Evolutionary conservation across 208 protist species (phyloP).

Genomic region (Sergeia podlipaevii): DNA sequence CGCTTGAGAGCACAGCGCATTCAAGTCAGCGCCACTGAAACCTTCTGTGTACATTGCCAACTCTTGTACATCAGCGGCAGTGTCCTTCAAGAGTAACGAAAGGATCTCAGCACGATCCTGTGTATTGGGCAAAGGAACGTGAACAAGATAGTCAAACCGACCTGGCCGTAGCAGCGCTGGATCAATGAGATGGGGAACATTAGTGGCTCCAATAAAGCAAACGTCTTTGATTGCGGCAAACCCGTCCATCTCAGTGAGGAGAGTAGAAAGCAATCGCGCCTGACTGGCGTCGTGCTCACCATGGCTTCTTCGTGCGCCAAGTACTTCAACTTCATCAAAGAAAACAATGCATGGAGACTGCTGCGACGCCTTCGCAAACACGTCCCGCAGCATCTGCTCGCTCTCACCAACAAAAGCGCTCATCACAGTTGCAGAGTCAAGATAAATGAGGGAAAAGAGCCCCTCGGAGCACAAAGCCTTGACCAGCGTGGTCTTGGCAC

Average conservation of each 20-base stretch:
- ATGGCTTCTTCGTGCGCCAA: constrained; percentile 55
- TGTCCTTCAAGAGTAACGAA: constrained; percentile 34
- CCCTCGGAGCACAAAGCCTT: constrained; percentile 80
- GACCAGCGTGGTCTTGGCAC: constrained; percentile 93
- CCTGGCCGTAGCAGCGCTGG: constrained; percentile 86
- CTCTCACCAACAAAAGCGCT: constrained; percentile 95
- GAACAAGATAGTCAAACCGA: constrained; percentile 86
- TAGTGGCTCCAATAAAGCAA: constrained; percentile 91
- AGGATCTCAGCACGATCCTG: constrained; percentile 62
- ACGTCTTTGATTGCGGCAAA: constrained; percentile 77
- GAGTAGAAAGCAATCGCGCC: constrained; percentile 92
- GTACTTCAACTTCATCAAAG: constrained; percentile 94
- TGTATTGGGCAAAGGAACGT: constrained; percentile 67
- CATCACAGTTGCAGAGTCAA: constrained; percentile 83
- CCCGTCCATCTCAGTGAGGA: constrained; percentile 98
- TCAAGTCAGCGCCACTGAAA: constrained; percentile 84
- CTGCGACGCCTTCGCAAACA: constrained; percentile 76
- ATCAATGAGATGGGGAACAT: constrained; percentile 89
- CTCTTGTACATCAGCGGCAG: constrained; percentile 28
- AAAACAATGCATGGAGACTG: constrained; percentile 91
- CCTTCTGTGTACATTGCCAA: constrained; percentile 57
- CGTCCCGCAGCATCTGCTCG: constrained; percentile 84
- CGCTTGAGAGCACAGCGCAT: constrained; percentile 44
- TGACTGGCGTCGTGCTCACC: constrained; percentile 32
- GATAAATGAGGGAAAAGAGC: constrained; percentile 78